A percentile compares a stretch with the other conserved stretches of the same genome.
Conservation (phyloP, 2,329 filamentous ascomycete species). For the Colletotrichum chrysophilum region DNA sequence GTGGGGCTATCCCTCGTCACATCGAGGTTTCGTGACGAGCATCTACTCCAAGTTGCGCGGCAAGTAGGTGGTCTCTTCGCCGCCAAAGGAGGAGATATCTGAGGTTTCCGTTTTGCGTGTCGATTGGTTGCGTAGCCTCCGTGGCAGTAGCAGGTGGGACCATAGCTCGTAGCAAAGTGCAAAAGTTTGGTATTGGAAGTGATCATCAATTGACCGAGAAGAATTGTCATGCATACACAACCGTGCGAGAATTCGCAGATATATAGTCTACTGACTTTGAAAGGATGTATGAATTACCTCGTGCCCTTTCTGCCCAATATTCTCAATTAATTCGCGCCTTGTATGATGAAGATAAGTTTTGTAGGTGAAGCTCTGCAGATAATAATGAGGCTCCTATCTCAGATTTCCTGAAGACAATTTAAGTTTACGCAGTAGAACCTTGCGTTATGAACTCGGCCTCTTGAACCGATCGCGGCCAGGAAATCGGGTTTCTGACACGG, state of each 20-base stretch:
- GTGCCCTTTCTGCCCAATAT: no score
- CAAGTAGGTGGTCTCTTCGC: conserved; percentile 44
- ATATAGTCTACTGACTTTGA: no score
- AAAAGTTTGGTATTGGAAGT: no score
- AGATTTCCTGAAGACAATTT: neutral
- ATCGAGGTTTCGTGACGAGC: conserved; percentile 48
- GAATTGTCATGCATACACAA: no score
- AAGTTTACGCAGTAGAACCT: neutral
- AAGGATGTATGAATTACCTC: no score
- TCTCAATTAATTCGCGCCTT: no score
- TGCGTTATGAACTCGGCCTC: neutral
- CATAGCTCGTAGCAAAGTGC: no score
- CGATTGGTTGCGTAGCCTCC: neutral
- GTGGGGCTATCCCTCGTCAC: conserved; percentile 58
- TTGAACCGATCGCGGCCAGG: neutral
- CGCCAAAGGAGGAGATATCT: conserved; percentile 32
- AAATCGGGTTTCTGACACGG: neutral
- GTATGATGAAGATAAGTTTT: no score
- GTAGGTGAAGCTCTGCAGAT: no score
- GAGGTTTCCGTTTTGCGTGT: neutral
- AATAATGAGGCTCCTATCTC: no score
- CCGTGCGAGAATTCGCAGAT: no score
- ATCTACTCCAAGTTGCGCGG: conserved; percentile 42
- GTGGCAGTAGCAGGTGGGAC: neutral
- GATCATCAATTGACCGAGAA: no score